Base-by-base conservation (phyloP, 2,329 filamentous ascomycete species). In the Fusarium tupiense region DNA sequence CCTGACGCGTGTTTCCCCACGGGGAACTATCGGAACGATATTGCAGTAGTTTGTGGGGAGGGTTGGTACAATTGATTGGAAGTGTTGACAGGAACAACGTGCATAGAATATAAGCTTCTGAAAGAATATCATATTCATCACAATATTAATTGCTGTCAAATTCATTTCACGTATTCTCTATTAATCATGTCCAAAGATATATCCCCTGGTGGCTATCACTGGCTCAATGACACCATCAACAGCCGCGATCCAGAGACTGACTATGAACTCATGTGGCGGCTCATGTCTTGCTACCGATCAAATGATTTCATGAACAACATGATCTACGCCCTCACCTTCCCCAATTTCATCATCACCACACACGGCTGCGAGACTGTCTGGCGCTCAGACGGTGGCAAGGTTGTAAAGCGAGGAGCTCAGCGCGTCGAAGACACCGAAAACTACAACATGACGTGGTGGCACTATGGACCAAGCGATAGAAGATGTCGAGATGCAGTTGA, bases 381-480 rank as follows among this genome's bases (percentile, higher is more conserved):
- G 56, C 61, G 61, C 8, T 61, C 44, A 31, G 61, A 64, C 13
- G 61, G 61, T 4, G 61, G 61, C 43, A 64, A 64, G 22, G 61
- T 64, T 5, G 19, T 61, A 2, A 64, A 61, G 10, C 35, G 37
- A 4, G 56, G 43, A 6, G n/a, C 61, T 1, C 61, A 64, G 3
- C 56, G 56, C 11, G 61, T 64, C 8, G 61, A 64, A 29, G 61
- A 61, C 0, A 64, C 61, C 5, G 61, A 64, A 7, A 64, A 64
- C 17, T 64, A 24, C 56, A 64, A 64, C 13, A 64, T 64, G 61
- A 64, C 61, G 5, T 64, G 61, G 61, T 64, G 61, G 56, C 56
- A 61, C 6, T 64, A 64, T 1, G 56, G 61, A 0, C 61, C 56
- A 1, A 64, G 56, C 16, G 61, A 61, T 11, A 16, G 37, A 6